Evolutionary conservation across 2,329 filamentous ascomycete genomes (phyloP).

Genomic region (Talaromyces atroroseus): DNA sequence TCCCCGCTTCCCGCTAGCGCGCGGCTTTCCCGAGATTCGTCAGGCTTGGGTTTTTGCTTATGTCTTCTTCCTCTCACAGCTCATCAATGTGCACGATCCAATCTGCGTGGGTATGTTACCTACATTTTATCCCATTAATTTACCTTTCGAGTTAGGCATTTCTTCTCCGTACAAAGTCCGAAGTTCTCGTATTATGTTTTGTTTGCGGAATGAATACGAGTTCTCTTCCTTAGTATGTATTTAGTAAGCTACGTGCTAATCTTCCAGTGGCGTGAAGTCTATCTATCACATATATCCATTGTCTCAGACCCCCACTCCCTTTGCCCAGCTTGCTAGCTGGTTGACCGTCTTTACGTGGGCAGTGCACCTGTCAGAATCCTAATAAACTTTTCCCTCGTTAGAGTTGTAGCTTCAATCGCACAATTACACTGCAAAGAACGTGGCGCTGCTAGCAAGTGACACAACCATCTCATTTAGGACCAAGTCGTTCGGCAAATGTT

Average conservation of each 20-base stretch:
- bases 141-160: not conserved
- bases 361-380: not conserved
- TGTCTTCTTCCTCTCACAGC: too few relatives aligned
- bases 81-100: not conserved
- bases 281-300: not conserved
- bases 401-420: not conserved
- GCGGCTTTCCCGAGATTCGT: conserved; percentile 14
- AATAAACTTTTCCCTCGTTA: not conserved
- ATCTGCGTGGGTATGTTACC: too few relatives aligned
- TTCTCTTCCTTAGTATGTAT: not conserved
- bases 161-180: not conserved
- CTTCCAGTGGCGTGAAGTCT: not conserved
- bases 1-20: conserved; percentile 7
- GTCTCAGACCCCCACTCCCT: not conserved
- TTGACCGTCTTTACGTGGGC: not conserved
- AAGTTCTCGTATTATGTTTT: not conserved
- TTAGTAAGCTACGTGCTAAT: not conserved
- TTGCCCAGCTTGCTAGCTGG: not conserved
- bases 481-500: not conserved
- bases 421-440: not conserved
- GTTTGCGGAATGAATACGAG: not conserved
- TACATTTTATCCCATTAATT: too few relatives aligned
- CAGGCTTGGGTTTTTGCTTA: not conserved
- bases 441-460: conserved; percentile 1
- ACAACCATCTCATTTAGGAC: not conserved